Evolutionary conservation across 371 early-diverging fungal species (phyloP).

Genomic region (Mucor irregularis): DNA sequence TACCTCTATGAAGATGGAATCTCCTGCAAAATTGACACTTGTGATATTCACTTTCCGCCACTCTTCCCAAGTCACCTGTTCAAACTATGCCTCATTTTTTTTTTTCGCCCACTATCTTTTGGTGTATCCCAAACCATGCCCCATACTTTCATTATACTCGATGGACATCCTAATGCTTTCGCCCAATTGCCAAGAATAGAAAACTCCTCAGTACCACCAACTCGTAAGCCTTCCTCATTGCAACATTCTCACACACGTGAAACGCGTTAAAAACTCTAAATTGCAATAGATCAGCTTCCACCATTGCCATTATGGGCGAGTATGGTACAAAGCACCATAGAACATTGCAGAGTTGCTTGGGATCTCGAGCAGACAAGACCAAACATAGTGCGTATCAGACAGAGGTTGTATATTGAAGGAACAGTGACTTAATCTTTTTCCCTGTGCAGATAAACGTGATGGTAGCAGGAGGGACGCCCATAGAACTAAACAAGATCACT

Average conservation of each 20-base stretch:
- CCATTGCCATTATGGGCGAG: constrained; percentile 37
- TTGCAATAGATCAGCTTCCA: constrained; percentile 27
- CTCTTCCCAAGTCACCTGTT: neutral
- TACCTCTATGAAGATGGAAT: no score
- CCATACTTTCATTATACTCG: constrained; percentile 28
- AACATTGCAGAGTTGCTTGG: constrained; percentile 39
- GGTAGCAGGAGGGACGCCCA: constrained; percentile 12
- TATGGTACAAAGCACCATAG: constrained; percentile 35
- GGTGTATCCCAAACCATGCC: constrained; percentile 10
- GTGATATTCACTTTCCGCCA: neutral
- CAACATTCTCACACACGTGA: neutral
- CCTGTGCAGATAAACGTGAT: constrained; percentile 20
- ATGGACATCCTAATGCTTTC: constrained; percentile 26
- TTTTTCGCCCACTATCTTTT: neutral
- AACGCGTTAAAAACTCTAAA: neutral
- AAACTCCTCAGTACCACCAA: constrained; percentile 5
- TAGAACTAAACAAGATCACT: constrained; percentile 8
- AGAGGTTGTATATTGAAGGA: neutral
- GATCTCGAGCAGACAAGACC: constrained; percentile 6
- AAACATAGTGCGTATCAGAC: no score
- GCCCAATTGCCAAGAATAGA: neutral
- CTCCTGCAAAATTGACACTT: no score
- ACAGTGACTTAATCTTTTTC: neutral
- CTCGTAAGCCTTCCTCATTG: constrained; percentile 13
- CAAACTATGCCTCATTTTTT: neutral